These are phyloP conservation scores for Lumnitzera littorea DNA, from an alignment of 345 rosid species.

Conservation along the genomic window DNA sequence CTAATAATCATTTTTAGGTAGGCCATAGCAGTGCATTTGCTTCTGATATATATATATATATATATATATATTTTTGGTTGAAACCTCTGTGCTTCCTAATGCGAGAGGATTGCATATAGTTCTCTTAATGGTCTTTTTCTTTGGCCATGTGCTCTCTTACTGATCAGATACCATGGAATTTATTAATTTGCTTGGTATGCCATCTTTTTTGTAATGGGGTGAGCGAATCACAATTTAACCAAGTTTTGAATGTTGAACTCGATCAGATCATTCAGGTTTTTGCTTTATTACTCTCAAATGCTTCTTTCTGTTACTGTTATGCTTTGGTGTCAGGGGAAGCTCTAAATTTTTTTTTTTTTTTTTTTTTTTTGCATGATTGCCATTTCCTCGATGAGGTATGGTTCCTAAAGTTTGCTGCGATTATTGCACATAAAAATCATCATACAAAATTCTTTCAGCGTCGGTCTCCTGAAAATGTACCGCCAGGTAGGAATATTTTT, in stretches of 20 bases:
- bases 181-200: no score
- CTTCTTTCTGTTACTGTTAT: not conserved
- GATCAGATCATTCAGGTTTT: constrained; percentile 77
- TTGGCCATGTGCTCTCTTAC: not conserved
- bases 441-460: constrained; percentile 27
- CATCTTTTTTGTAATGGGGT: constrained; percentile 50
- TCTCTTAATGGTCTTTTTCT: not conserved
- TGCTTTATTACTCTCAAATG: constrained; percentile 11
- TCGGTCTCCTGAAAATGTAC: constrained; percentile 23
- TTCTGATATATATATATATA: no score
- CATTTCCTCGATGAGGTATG: constrained; percentile 17
- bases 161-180: not conserved
- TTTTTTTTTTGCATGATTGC: constrained; percentile 19
- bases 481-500: constrained; percentile 17
- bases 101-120: no score
- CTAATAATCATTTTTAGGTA: constrained; percentile 44
- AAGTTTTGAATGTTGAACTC: constrained; percentile 72
- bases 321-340: not conserved
- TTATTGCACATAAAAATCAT: constrained; percentile 31
- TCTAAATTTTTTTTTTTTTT: no score
- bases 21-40: no score
- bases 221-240: constrained; percentile 85
- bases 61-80: not conserved
- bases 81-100: no score
- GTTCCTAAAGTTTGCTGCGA: constrained; percentile 19